These are phyloP conservation scores for Pyrenophora teres DNA, from an alignment of 2,329 filamentous ascomycete species.

Conservation along the genomic window DNA sequence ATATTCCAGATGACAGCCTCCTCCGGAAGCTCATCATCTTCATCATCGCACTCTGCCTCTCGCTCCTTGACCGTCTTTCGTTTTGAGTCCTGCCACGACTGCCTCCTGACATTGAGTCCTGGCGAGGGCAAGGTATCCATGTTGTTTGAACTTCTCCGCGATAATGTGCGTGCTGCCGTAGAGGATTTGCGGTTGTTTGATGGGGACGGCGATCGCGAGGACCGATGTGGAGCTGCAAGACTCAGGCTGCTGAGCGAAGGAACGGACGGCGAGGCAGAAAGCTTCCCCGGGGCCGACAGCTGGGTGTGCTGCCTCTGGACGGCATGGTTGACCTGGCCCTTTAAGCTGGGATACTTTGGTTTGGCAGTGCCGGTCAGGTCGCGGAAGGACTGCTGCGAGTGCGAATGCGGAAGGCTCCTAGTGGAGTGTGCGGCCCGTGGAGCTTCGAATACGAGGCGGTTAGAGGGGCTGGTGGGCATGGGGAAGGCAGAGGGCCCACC, in stretches of 20 bases:
- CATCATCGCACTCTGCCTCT: conserved; percentile 79
- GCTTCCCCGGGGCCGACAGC: conserved; percentile 47
- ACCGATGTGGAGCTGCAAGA: conserved; percentile 39
- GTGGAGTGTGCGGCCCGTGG: conserved; percentile 25
- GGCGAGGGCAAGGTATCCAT: conserved; percentile 36
- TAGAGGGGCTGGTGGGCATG: conserved; percentile 31
- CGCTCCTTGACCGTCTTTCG: conserved; percentile 72
- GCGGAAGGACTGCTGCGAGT: conserved; percentile 39
- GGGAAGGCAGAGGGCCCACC: conserved; percentile 53
- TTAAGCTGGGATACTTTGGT: conserved; percentile 48
- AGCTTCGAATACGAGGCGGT: conserved; percentile 41
- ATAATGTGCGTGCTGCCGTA: conserved; percentile 38
- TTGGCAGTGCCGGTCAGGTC: conserved; percentile 46
- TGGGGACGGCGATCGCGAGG: conserved; percentile 46
- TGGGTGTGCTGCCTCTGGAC: conserved; percentile 35
- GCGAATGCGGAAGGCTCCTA: conserved; percentile 24
- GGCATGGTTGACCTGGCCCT: conserved; percentile 46
- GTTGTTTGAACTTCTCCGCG: conserved; percentile 40
- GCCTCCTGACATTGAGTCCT: conserved; percentile 47
- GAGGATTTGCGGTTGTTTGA: conserved; percentile 33
- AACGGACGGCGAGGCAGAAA: conserved; percentile 48
- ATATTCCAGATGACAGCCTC: conserved; percentile 81
- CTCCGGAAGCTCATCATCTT: conserved; percentile 71
- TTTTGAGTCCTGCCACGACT: conserved; percentile 67
- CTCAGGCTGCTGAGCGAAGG: conserved; percentile 40